Conservation (phyloP, 2,329 filamentous ascomycete genomes). For the Ilyonectria sp. region DNA sequence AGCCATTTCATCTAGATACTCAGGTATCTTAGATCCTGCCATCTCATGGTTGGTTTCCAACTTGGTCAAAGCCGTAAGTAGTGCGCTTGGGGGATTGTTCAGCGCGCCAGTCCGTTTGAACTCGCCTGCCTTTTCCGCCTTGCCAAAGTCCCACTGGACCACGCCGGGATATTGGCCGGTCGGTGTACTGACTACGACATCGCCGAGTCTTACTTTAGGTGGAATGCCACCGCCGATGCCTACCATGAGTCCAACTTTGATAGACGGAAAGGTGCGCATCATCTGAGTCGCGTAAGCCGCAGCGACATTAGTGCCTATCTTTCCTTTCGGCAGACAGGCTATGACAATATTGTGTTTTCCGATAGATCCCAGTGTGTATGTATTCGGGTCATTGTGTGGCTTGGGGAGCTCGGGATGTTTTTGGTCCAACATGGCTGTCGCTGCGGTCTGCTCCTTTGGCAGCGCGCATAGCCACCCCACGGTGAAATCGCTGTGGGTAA, state of each 20-base stretch:
- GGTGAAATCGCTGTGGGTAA: background rate
- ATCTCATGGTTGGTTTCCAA: background rate
- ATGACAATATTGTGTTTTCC: background rate
- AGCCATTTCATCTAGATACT: slow-evolving; percentile 14
- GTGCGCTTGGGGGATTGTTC: background rate
- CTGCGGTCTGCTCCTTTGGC: slow-evolving; percentile 22
- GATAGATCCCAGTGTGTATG: slow-evolving; percentile 12
- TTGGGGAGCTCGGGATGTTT: background rate
- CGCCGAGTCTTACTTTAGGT: background rate
- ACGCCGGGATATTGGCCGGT: background rate
- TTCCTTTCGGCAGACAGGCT: background rate
- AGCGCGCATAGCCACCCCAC: slow-evolving; percentile 33
- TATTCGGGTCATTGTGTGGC: slow-evolving; percentile 9
- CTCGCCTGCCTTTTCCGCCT: background rate
- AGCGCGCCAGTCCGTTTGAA: slow-evolving; percentile 26
- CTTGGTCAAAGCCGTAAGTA: background rate
- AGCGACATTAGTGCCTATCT: background rate
- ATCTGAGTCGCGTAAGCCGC: background rate
- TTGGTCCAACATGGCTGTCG: slow-evolving; percentile 19
- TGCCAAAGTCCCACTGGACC: background rate
- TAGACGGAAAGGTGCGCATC: background rate
- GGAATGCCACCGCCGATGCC: background rate
- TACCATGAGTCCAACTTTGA: background rate
- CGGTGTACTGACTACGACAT: background rate
- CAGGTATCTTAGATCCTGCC: slow-evolving; percentile 12